Evolutionary conservation across 306 rosid genomes (phyloP).

Genomic region (Rosa lucieae): DNA sequence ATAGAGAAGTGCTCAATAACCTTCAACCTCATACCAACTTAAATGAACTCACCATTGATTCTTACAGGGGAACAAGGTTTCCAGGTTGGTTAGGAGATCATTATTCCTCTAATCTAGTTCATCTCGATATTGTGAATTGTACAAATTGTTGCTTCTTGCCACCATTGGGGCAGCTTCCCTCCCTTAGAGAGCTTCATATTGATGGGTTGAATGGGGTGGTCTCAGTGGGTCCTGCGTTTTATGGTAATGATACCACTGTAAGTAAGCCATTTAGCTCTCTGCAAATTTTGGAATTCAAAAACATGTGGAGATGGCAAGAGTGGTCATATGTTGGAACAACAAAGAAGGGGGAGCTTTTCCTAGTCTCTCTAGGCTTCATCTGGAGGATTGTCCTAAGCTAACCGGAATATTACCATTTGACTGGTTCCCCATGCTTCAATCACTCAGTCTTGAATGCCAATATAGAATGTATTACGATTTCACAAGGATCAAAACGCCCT

Average conservation of each 20-base stretch:
- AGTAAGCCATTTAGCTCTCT: not conserved
- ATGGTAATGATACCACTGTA: not conserved
- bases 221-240: not conserved
- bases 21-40: slow-evolving; percentile 24
- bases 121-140: not conserved
- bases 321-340: not conserved
- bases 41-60: not conserved
- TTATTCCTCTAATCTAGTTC: slow-evolving; percentile 9
- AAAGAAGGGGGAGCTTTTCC: not conserved
- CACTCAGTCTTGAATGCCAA: not conserved
- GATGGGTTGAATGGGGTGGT: slow-evolving; percentile 4
- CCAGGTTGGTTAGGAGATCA: slow-evolving; percentile 20
- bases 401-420: not conserved
- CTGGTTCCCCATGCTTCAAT: not conserved
- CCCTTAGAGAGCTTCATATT: slow-evolving; percentile 2
- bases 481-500: not conserved
- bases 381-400: not conserved
- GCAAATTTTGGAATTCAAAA: not conserved
- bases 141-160: slow-evolving; percentile 3
- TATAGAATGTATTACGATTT: not conserved
- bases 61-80: slow-evolving; percentile 20
- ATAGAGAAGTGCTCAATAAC: not conserved
- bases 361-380: not conserved
- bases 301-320: not conserved
- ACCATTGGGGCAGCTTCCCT: slow-evolving; percentile 14